Percentiles rank a stretch among this genome's conserved stretches.
Evolutionary conservation across 2,329 filamentous ascomycete genomes (phyloP).

Genomic region (Furcasterigmium sp.): DNA sequence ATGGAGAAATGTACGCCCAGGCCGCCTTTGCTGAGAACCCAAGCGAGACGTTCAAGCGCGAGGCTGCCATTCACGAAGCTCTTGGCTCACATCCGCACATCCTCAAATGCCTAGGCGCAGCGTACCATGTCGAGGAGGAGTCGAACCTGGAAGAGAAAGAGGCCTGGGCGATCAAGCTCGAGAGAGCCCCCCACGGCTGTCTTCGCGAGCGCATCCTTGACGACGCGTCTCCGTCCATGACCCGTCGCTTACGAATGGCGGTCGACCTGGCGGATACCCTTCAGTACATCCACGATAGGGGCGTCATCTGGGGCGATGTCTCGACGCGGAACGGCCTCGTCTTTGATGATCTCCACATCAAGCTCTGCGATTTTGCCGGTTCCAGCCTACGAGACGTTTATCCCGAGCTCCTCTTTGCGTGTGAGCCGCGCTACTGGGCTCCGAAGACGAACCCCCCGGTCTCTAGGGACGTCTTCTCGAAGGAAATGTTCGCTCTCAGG

Average conservation of each 20-base stretch:
- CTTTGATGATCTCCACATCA: neutral
- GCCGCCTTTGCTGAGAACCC: neutral
- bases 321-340: constrained; percentile 3
- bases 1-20: neutral
- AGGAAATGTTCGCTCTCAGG: constrained; percentile 3
- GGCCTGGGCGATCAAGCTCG: constrained; percentile 1
- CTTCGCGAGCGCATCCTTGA: neutral
- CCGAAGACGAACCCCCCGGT: neutral
- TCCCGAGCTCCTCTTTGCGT: neutral
- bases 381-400: neutral
- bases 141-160: neutral
- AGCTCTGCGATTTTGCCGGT: constrained; percentile 3
- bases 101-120: neutral
- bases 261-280: neutral
- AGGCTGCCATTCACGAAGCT: neutral
- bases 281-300: neutral
- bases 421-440: neutral
- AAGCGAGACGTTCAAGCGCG: neutral
- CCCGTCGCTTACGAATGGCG: neutral
- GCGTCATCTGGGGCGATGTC: constrained; percentile 1
- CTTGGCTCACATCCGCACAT: neutral
- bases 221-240: neutral
- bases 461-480: neutral
- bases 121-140: neutral
- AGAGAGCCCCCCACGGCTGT: neutral